Percentiles rank a stretch among this genome's conserved stretches.
Conservation (phyloP, 176 grass and related monocot species). For the Panicum miliaceum region DNA sequence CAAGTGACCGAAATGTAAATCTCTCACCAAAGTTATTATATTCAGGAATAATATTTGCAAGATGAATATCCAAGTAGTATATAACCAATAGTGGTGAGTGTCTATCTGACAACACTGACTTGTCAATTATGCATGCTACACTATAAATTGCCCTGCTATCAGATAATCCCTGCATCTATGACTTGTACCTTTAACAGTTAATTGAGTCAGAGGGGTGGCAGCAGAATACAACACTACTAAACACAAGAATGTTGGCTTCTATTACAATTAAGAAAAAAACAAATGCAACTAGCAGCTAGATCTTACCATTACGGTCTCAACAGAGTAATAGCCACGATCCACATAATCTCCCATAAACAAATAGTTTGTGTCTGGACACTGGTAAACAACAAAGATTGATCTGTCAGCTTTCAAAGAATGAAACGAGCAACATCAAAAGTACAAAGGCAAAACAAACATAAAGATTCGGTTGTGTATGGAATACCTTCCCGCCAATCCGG, state of each 20-base stretch:
- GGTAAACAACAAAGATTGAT: conserved; percentile 41
- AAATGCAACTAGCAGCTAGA: conserved; percentile 1
- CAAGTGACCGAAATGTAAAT: not conserved
- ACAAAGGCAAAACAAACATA: not conserved
- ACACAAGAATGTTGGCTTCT: not conserved
- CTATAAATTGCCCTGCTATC: not conserved
- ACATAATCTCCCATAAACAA: conserved; percentile 97
- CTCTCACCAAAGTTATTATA: not conserved
- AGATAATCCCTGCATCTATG: not conserved
- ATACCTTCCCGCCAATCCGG: conserved; percentile 81
- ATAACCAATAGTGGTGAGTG: not conserved
- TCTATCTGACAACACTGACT: not conserved
- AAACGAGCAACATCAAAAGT: not conserved
- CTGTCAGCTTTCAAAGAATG: conserved; percentile 25
- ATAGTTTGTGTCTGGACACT: conserved; percentile 96
- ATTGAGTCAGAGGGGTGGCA: not conserved
- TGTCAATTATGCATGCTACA: not conserved
- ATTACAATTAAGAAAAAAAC: conserved; percentile 1
- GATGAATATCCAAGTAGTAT: not conserved
- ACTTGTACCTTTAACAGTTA: not conserved
- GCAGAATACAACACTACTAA: not conserved
- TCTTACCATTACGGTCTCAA: conserved; percentile 91
- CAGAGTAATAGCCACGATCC: conserved; percentile 92
- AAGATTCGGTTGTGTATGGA: conserved; percentile 3
- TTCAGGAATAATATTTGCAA: conserved; percentile 4